phyloP scores from a whole-genome alignment of 306 rosid species.

The Aeschynomene evenia region DNA sequence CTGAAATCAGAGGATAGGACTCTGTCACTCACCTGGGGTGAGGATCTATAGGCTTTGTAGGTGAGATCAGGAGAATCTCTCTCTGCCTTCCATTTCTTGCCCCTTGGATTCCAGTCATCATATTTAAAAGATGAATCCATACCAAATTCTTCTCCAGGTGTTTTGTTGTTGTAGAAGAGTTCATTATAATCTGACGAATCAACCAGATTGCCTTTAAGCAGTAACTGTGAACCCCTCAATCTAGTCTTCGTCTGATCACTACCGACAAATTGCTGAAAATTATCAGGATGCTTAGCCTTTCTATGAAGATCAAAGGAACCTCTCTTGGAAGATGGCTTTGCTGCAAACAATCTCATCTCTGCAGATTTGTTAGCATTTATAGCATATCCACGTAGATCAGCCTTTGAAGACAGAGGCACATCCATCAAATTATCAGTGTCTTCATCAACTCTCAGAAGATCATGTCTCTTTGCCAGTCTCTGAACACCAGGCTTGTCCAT shows the following conservation, averaged over 20 bases:
- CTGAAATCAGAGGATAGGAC: conserved; percentile 53
- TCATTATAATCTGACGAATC: conserved; percentile 52
- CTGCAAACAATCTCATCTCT: conserved; percentile 45
- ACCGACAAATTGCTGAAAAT: conserved; percentile 49
- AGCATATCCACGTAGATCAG: conserved; percentile 50
- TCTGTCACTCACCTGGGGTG: conserved; percentile 71
- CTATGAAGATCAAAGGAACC: conserved; percentile 53
- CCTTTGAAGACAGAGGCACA: conserved; percentile 58
- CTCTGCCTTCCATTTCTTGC: conserved; percentile 74
- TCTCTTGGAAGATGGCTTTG: conserved; percentile 57
- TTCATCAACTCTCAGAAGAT: conserved; percentile 52
- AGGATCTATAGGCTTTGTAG: conserved; percentile 61
- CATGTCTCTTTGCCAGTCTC: conserved; percentile 66
- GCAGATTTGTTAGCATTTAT: conserved; percentile 50
- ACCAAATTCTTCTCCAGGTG: conserved; percentile 50
- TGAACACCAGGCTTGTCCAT: conserved; percentile 54
- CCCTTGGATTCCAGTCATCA: conserved; percentile 59
- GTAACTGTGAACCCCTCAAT: conserved; percentile 45
- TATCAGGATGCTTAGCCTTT: conserved; percentile 58
- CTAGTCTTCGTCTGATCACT: conserved; percentile 57
- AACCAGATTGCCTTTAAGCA: conserved; percentile 39
- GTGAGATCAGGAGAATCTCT: conserved; percentile 70
- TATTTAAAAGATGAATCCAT: conserved; percentile 54
- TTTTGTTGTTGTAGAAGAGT: conserved; percentile 44
- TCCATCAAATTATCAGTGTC: conserved; percentile 51